phyloP scores from a whole-genome alignment of 495 filamentous ascomycete genomes.

The Thozetella sp. region DNA sequence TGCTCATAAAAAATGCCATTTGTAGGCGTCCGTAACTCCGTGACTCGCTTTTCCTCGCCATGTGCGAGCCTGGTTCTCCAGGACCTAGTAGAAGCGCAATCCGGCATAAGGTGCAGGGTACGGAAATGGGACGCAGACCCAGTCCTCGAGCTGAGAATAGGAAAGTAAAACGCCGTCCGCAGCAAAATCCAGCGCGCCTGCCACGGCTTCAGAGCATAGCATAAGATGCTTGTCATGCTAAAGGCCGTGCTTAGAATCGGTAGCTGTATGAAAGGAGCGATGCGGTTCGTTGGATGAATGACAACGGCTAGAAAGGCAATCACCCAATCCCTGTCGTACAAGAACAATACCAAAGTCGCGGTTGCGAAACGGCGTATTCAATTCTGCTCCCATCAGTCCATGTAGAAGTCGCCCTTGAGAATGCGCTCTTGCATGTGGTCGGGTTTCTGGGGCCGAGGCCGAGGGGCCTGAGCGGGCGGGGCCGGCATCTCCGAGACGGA shows the following conservation, averaged over 20 bases:
- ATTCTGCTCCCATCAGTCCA: constrained; percentile 68
- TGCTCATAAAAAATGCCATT: neutral
- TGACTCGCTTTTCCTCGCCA: neutral
- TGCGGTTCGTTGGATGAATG: too few relatives aligned
- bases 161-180: too few relatives aligned
- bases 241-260: too few relatives aligned
- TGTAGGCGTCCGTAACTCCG: neutral
- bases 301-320: too few relatives aligned
- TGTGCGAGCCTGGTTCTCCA: neutral
- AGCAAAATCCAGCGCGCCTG: too few relatives aligned
- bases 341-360: neutral
- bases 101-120: neutral
- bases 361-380: too few relatives aligned
- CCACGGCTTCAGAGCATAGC: too few relatives aligned
- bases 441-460: constrained; percentile 60
- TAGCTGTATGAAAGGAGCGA: too few relatives aligned
- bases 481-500: constrained; percentile 71
- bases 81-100: neutral
- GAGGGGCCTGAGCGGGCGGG: constrained; percentile 51
- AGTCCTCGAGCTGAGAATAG: neutral
- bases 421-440: constrained; percentile 97
- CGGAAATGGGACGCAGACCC: neutral
- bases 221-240: too few relatives aligned
- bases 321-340: too few relatives aligned
- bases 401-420: constrained; percentile 94